A percentile compares a stretch with the other conserved stretches of the same genome.
Evolutionary conservation across 257 asterid genomes (phyloP).

Genomic region (Coffea eugenioides): DNA sequence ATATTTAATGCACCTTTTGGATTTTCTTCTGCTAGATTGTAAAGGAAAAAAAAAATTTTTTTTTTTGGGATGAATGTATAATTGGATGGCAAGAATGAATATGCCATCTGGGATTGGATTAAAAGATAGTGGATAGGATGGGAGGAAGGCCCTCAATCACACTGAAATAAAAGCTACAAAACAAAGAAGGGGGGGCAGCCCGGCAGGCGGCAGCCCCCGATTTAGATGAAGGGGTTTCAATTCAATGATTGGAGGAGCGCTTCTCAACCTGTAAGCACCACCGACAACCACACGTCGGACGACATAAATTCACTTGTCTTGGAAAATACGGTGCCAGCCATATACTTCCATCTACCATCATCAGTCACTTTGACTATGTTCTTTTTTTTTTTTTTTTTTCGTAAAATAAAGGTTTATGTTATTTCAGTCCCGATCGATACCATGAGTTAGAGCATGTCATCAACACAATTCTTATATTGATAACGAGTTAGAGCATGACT

Average conservation of each 20-base stretch:
- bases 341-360: too few species aligned
- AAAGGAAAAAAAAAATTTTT: not conserved
- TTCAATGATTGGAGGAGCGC: constrained; percentile 22
- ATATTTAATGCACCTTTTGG: too few species aligned
- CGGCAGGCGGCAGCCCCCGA: too few species aligned
- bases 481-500: too few species aligned
- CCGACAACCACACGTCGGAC: constrained; percentile 16
- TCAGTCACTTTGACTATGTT: not conserved
- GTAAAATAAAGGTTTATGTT: too few species aligned
- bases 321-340: constrained; percentile 9
- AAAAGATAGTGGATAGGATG: not conserved
- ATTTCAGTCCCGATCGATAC: too few species aligned
- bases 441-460: too few species aligned
- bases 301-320: constrained; percentile 7
- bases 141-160: constrained; percentile 3
- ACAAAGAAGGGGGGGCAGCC: not conserved
- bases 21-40: too few species aligned
- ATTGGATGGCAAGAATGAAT: not conserved
- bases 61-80: not conserved
- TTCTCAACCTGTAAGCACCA: not conserved
- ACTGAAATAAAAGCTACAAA: not conserved
- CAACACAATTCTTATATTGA: too few species aligned
- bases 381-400: not conserved
- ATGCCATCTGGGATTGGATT: not conserved
- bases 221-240: not conserved